phyloP scores from a whole-genome alignment of 106 monocot species.

The Dioscorea dumetorum region DNA sequence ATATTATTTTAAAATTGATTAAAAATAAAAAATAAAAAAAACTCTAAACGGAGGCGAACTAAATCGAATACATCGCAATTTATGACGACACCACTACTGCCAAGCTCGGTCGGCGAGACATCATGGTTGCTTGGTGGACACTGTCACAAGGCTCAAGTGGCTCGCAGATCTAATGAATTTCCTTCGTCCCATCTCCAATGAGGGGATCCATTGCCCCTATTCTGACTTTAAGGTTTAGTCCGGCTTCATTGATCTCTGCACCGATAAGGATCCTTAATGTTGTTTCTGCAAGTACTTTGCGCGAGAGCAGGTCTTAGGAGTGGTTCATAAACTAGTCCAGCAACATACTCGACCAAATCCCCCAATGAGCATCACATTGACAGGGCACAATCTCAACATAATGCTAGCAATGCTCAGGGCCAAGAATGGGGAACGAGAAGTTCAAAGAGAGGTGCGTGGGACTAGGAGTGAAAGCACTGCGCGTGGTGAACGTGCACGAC shows the following conservation, averaged over 20 bases:
- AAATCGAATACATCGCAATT: slow-evolving; percentile 87
- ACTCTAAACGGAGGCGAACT: no score
- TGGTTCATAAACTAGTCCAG: no score
- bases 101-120: slow-evolving; percentile 68
- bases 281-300: slow-evolving; percentile 67
- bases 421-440: slow-evolving; percentile 64
- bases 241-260: slow-evolving; percentile 69
- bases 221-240: slow-evolving; percentile 50
- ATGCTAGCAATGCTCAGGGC: slow-evolving; percentile 73
- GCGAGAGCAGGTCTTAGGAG: slow-evolving; percentile 58
- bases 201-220: slow-evolving; percentile 60
- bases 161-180: slow-evolving; percentile 67
- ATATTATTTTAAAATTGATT: no score
- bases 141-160: slow-evolving; percentile 72
- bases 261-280: slow-evolving; percentile 39
- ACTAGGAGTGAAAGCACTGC: slow-evolving; percentile 50
- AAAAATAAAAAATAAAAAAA: no score
- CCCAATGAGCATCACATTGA: slow-evolving; percentile 52
- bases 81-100: slow-evolving; percentile 46
- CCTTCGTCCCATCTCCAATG: slow-evolving; percentile 31
- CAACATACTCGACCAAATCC: slow-evolving; percentile 36
- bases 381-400: slow-evolving; percentile 86
- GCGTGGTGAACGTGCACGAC: slow-evolving; percentile 85
- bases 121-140: slow-evolving; percentile 79
- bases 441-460: slow-evolving; percentile 64